Conservation (phyloP, 768 basidiomycete genomes). For the Holtermannia corniformis region DNA sequence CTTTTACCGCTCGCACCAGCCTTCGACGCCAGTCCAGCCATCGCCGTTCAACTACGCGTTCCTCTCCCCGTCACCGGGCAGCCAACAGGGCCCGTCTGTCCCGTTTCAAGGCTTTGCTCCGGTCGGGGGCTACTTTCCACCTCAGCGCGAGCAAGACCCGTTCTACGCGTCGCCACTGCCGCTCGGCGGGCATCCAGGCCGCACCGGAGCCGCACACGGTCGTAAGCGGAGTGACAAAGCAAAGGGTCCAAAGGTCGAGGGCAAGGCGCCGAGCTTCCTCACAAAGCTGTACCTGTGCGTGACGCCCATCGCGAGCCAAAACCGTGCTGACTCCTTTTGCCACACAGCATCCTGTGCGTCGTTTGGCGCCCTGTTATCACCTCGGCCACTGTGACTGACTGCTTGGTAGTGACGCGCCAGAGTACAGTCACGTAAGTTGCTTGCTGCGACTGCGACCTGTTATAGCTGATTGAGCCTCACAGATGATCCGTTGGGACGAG, state of each 20-base stretch:
- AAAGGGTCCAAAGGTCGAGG: conserved; percentile 51
- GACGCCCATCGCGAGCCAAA: neutral
- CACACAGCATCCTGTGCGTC: conserved; percentile 21
- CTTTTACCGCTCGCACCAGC: neutral
- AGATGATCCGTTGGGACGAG: conserved; percentile 91
- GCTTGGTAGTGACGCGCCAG: conserved; percentile 63
- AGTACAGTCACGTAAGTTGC: conserved; percentile 61
- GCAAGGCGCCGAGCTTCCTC: conserved; percentile 88
- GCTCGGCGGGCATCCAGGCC: neutral
- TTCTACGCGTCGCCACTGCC: conserved; percentile 16
- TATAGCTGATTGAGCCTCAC: conserved; percentile 5
- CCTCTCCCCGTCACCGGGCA: neutral
- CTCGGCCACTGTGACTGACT: conserved; percentile 6
- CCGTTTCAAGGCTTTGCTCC: too few species aligned
- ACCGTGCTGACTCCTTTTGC: conserved; percentile 10
- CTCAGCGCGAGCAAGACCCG: conserved; percentile 12
- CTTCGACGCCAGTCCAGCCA: neutral
- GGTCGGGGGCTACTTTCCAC: neutral
- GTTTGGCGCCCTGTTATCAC: conserved; percentile 6
- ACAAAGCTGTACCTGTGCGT: conserved; percentile 93
- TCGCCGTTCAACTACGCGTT: neutral
- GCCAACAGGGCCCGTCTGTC: too few species aligned
- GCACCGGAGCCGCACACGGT: neutral
- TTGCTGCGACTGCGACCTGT: neutral
- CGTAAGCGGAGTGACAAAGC: conserved; percentile 6